These are phyloP conservation scores for Peziza echinospora DNA, from an alignment of 495 filamentous ascomycete genomes.

Conservation along the genomic window DNA sequence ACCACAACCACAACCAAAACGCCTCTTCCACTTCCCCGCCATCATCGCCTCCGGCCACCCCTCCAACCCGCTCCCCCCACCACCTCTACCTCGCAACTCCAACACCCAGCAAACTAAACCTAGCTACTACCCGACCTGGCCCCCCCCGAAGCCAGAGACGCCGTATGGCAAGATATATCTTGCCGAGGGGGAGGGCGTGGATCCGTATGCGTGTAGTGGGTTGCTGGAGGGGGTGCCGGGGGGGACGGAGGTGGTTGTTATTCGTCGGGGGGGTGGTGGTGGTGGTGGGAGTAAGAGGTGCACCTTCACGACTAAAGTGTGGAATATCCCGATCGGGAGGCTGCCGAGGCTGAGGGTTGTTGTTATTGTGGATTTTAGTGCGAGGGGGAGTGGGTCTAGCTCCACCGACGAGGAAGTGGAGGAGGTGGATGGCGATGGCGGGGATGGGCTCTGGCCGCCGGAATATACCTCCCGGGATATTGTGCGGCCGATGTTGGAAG, in stretches of 20 bases:
- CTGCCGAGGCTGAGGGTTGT: not conserved
- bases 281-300: no score
- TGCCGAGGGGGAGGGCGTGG: no score
- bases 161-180: no score
- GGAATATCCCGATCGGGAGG: not conserved
- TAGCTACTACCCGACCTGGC: not conserved
- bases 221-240: no score
- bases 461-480: no score
- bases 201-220: no score
- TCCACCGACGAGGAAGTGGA: slow-evolving; percentile 20
- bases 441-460: no score
- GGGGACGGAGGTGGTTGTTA: no score
- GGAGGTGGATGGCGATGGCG: slow-evolving; percentile 25
- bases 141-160: no score
- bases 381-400: no score
- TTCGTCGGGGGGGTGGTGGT: no score
- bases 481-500: slow-evolving; percentile 22
- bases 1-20: not conserved
- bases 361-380: no score
- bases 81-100: not conserved
- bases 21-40: not conserved
- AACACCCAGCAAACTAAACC: not conserved
- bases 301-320: not conserved
- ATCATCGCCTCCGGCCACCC: not conserved
- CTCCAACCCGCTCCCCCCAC: not conserved